Evolutionary conservation across 2,329 filamentous ascomycete species (phyloP).

Genomic region (Phialemoniopsis sp.): DNA sequence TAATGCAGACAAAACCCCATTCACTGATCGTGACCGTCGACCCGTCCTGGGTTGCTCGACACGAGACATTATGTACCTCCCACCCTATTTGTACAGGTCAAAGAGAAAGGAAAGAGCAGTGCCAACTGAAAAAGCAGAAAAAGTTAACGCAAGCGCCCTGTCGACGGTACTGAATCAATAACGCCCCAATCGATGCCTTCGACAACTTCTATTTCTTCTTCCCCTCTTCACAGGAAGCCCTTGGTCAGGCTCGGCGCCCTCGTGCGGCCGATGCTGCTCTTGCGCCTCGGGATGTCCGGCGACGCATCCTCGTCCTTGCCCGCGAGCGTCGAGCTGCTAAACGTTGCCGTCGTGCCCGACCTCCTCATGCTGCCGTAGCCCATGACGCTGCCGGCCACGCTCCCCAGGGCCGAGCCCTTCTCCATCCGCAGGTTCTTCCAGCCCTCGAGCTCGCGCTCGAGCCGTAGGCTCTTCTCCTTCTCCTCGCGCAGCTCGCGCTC

Average conservation of each 20-base stretch:
- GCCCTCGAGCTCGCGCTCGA: constrained; percentile 86
- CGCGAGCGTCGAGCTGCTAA: constrained; percentile 50
- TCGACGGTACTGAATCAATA: too few relatives aligned
- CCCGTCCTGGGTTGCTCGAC: too few relatives aligned
- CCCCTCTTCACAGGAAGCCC: constrained; percentile 59
- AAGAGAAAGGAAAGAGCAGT: background rate
- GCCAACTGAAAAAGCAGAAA: background rate
- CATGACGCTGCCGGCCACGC: constrained; percentile 13
- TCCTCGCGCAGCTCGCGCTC: constrained; percentile 90
- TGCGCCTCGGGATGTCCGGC: constrained; percentile 58
- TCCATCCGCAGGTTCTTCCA: constrained; percentile 76
- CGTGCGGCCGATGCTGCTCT: constrained; percentile 59
- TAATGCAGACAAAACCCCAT: too few relatives aligned
- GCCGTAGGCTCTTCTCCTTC: constrained; percentile 70
- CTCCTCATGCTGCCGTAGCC: constrained; percentile 19
- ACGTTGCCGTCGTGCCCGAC: constrained; percentile 21
- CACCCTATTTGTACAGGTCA: too few relatives aligned
- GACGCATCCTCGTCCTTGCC: constrained; percentile 34
- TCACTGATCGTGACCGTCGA: too few relatives aligned
- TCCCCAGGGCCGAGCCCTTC: constrained; percentile 33
- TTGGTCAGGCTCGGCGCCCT: constrained; percentile 68
- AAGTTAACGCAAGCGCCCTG: too few relatives aligned
- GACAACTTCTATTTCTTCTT: too few relatives aligned
- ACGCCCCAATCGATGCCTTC: background rate
- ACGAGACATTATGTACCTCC: too few relatives aligned